Base-by-base conservation (phyloP, 108 stramenopile species). In the Cyclotella atomus region DNA sequence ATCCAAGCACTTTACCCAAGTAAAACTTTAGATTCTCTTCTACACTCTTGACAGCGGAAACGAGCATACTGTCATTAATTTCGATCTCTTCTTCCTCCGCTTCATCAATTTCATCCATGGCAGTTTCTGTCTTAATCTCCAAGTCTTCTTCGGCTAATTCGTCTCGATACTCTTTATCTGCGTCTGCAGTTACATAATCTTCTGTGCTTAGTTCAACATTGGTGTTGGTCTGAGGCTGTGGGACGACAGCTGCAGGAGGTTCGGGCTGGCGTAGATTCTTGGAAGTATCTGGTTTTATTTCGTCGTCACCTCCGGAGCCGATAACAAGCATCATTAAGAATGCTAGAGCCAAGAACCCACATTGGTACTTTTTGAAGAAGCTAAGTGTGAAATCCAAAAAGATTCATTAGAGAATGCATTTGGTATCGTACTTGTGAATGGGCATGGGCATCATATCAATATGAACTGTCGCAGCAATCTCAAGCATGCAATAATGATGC, bases 1-100 rank as follows among this genome's bases (percentile, higher is more conserved):
- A 50, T 24, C 76, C 76, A 61, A 82, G 77, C 7, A 77, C 56
- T 53, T 46, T 57, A 7, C 81, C 81, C 14, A 82, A 41, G 32
- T 73, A 76, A 20, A 73, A 68, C 47, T 73, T 73, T 24, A 77
- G 44, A 38, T 59, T 72, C 33, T 82, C 76, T 32, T 82, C 76
- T 45, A 82, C 65, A n/a, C 43, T 67, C 59, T 65, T 77, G 21
- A 82, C 65, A 38, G 81, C 76, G 14, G 57, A 20, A 35, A 66
- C 27, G 16, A 82, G 65, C 65, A 73, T 73, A 19, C 59, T 73
- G 35, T 82, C 64, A 28, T 82, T 77, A 24, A 64, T 57, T 73
- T 82, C 71, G 35, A 82, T 77, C 55, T 82, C 81, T 35, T 73
- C 56, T 32, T 77, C 65, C 67, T 82, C 81, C 1, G 71, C 76